Base-by-base conservation (phyloP, 2,329 filamentous ascomycete genomes). In the Trichoderma aggressivum region DNA sequence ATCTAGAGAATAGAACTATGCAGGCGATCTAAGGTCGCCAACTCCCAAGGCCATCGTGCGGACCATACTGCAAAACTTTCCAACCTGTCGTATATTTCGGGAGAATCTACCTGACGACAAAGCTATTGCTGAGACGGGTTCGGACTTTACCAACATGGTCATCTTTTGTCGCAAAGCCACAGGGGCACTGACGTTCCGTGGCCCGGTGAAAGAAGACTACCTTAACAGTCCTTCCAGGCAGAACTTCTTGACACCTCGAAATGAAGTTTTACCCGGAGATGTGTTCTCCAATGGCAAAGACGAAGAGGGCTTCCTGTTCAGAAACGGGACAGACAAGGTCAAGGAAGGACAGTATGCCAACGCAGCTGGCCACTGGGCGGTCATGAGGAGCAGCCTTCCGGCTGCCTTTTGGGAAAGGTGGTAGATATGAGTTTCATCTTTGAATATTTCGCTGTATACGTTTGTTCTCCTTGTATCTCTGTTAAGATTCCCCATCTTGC, bases 61-160 rank as follows among this genome's bases (percentile, higher is more conserved):
- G 77, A 98, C 96, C 36, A 94, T 98, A 79, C 86, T 86, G 73
- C 81, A 88, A 32, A 89, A 96, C 71, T 99, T 98, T 81, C 92
- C 93, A n/a, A 89, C 90, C 5, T 99, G 96, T 82, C 92, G 94
- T 72, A 89, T 97, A 76, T 99, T 94, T 87, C 91, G 96, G 73
- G 96, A 99, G 81, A 86, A 87, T 30, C 85, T 89, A 5, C 81
- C 84, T 3, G 83, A 88, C 5, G 81, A 82, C 1, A 81, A 83
- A 28, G 81, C 83, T 8, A 80, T 88, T 26, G 83, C 84, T 43
- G 78, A 82, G 55, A 80, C 84, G 21, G 84, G 84, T 3, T 82
- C 83, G 32, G 93, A 97, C 78, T 98, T 98, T 80, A 93, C 94
- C 79, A 99, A 99, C 84, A 94, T 98, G 88, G 92, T 98, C 60